Conservation (phyloP, 148 eudicot species). For the Spergularia marina region DNA sequence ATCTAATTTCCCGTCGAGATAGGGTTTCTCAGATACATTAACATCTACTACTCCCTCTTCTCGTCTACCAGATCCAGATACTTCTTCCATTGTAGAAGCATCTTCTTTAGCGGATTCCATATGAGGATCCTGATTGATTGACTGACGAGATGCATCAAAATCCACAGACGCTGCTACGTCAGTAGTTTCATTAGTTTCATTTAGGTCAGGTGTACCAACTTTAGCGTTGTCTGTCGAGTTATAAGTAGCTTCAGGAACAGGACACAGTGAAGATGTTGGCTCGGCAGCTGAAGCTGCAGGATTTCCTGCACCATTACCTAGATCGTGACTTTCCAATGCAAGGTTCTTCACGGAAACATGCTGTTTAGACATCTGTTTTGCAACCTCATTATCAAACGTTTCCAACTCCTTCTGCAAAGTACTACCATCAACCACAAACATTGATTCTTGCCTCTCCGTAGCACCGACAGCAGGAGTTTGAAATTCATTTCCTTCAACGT, state of each 20-base stretch:
- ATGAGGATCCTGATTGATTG: slow-evolving; percentile 31
- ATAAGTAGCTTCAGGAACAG: slow-evolving; percentile 33
- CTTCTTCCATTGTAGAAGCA: slow-evolving; percentile 29
- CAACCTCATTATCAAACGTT: slow-evolving; percentile 24
- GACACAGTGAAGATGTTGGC: slow-evolving; percentile 24
- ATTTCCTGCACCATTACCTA: slow-evolving; percentile 33
- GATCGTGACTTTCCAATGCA: slow-evolving; percentile 29
- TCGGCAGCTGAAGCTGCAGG: slow-evolving; percentile 26
- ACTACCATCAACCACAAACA: slow-evolving; percentile 18
- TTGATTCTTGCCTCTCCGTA: slow-evolving; percentile 21
- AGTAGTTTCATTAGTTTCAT: slow-evolving; percentile 23
- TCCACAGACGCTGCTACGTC: slow-evolving; percentile 25
- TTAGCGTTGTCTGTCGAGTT: slow-evolving; percentile 24
- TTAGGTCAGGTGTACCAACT: slow-evolving; percentile 20
- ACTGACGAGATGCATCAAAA: slow-evolving; percentile 25
- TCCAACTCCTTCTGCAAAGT: slow-evolving; percentile 27
- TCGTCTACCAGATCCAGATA: slow-evolving; percentile 17
- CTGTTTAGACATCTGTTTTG: slow-evolving; percentile 26
- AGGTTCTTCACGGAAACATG: slow-evolving; percentile 21
- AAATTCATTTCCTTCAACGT: slow-evolving; percentile 28
- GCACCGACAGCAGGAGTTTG: slow-evolving; percentile 24
- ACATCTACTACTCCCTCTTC: slow-evolving; percentile 22
- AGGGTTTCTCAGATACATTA: slow-evolving; percentile 13
- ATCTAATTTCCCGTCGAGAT: slow-evolving; percentile 18
- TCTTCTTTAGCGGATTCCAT: slow-evolving; percentile 31